Evolutionary conservation across 768 basidiomycete species (phyloP), one percentile per base, ranked within the genome.

Genomic region (Boletus vermiculosoides): DNA sequence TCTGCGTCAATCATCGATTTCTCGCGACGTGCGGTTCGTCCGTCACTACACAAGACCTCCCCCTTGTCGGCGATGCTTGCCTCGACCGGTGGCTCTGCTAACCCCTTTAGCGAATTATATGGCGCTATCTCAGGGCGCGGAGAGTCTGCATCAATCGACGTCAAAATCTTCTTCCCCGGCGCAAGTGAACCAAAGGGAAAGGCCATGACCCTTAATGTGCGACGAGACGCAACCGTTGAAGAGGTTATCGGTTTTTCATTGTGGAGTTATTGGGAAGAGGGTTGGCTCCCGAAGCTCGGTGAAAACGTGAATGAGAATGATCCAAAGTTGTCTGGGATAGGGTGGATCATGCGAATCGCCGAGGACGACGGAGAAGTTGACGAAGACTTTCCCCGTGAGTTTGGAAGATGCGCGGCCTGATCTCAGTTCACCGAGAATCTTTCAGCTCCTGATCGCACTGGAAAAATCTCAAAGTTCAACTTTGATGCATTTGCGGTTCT

Each of bases 361-460:
- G 97, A 99, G 65, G 92, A 94, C 45, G 95, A 98, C 70, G 97
- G 97, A 16, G 96, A 98, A 71, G 93, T 98, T 1, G 97, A 99
- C 69, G 97, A 98, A 70, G 97, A 99, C 75, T 98, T 95, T 68
- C 97, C 96, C 23, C 90, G 95, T 96, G 70, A 64, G 91, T 79
- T 16, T 34, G 6, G n/a, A 36, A 1, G 28, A 20, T 16, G 12
- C 15, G 23, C n/a, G 7, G 15, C 41, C 20, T 18, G 28, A 7
- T 34, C 23, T 16, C 28, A n/a, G 33, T 55, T 63, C 23, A 57
- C 39, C 33, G 7, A 53, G 0, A 54, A 12, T n/a, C 10, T 37
- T 37, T 39, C n/a, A 96, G 96, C 96, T 0, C 90, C 95, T 10
- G 97, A 98, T 70, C 80, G 97, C 22, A 86, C 86, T 37, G 85